phyloP scores from a whole-genome alignment of 2,329 filamentous ascomycete genomes.

The Trichoderma asperellum region DNA sequence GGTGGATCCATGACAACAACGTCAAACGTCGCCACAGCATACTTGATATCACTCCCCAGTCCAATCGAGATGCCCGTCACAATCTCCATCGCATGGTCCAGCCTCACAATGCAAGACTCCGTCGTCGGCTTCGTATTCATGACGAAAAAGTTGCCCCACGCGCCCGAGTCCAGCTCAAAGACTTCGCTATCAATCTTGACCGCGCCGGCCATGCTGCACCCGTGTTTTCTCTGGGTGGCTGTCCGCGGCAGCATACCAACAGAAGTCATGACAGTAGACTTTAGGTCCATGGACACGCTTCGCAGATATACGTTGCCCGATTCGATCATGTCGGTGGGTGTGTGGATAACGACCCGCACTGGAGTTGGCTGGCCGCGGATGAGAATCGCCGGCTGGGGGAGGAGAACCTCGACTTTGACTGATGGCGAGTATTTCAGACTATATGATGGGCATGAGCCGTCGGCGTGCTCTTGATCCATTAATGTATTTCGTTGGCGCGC shows the following conservation, averaged over 20 bases:
- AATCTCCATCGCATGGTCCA: conserved; percentile 15
- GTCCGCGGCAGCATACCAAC: neutral
- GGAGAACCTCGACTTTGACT: conserved; percentile 9
- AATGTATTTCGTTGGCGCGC: neutral
- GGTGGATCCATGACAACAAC: conserved; percentile 23
- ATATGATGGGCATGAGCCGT: conserved; percentile 10
- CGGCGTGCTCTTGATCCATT: conserved; percentile 4
- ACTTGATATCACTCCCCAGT: conserved; percentile 16
- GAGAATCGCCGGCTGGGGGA: conserved; percentile 13
- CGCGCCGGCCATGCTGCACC: conserved; percentile 17
- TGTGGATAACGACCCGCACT: conserved; percentile 8
- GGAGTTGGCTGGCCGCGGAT: conserved; percentile 19
- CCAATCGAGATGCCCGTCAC: conserved; percentile 17
- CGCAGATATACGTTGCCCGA: conserved; percentile 13
- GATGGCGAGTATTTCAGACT: neutral
- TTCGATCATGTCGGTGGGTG: conserved; percentile 6
- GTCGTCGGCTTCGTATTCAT: conserved; percentile 23
- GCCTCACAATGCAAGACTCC: conserved; percentile 9
- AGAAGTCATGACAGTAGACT: neutral
- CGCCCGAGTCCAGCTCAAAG: conserved; percentile 18
- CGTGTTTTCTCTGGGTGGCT: conserved; percentile 8
- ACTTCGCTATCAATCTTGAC: conserved; percentile 17
- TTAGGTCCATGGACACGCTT: conserved; percentile 6
- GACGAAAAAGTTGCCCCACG: conserved; percentile 22
- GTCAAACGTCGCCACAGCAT: conserved; percentile 10